Percentiles rank a stretch among this genome's conserved stretches.
phyloP scores from a whole-genome alignment of 2,329 filamentous ascomycete genomes.

The Geosmithia morbida region DNA sequence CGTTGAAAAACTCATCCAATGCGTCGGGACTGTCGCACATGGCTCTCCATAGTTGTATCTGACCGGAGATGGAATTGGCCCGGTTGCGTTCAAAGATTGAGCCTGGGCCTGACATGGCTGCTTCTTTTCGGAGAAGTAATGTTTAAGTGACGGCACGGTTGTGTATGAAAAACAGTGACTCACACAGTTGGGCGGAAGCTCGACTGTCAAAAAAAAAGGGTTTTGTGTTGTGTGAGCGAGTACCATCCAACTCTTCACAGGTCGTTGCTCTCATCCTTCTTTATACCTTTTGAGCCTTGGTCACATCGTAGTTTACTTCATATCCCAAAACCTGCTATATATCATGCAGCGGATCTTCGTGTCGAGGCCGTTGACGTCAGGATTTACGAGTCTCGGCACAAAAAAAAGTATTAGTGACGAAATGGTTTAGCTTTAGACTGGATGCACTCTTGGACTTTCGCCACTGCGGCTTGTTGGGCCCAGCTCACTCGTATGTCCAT shows the following conservation, averaged over 20 bases:
- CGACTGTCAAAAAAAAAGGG: not conserved
- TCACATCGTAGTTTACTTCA: not conserved
- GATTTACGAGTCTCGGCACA: not conserved
- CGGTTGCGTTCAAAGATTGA: conserved; percentile 19
- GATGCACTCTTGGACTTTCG: not conserved
- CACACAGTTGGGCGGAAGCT: too few species aligned
- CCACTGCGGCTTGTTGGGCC: not conserved
- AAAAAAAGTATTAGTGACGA: not conserved
- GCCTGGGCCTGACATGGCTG: conserved; percentile 6
- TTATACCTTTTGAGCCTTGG: not conserved
- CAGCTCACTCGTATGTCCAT: too few species aligned
- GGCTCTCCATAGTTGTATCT: conserved; percentile 18
- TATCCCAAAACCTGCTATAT: not conserved
- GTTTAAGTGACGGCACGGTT: too few species aligned
- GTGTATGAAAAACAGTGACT: too few species aligned
- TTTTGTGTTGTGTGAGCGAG: too few species aligned
- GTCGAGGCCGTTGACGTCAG: not conserved
- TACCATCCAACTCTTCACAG: not conserved
- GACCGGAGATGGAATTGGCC: conserved; percentile 18
- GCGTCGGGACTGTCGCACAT: conserved; percentile 17
- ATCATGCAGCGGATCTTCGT: not conserved
- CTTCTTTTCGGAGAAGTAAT: not conserved
- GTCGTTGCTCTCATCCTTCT: not conserved
- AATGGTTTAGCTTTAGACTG: not conserved
- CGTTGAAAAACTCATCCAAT: conserved; percentile 17